A percentile compares a stretch with the other conserved stretches of the same genome.
phyloP scores from a whole-genome alignment of 352 stramenopile species.

The Aphanomyces invadans region DNA sequence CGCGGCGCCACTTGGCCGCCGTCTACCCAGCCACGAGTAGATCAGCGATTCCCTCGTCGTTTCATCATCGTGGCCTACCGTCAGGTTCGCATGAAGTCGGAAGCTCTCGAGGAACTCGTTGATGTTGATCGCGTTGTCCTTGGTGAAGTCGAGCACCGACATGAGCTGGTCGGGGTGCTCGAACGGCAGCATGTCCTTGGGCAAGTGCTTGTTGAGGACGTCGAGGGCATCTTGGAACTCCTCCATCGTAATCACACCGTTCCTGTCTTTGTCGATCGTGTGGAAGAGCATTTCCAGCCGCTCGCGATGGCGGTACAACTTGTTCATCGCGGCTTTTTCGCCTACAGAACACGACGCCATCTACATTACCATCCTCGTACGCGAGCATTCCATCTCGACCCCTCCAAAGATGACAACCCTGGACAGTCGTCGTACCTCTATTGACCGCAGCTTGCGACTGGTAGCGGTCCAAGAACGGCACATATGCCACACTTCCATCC shows the following conservation, averaged over 20 bases:
- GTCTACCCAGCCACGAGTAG: too few relatives aligned
- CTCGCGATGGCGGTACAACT: slow-evolving; percentile 68
- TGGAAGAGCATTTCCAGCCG: slow-evolving; percentile 79
- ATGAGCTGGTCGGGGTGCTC: slow-evolving; percentile 62
- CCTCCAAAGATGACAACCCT: too few relatives aligned
- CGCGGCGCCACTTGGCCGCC: slow-evolving; percentile 80
- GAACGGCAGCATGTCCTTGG: slow-evolving; percentile 55
- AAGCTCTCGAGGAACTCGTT: slow-evolving; percentile 87
- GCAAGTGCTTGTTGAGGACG: slow-evolving; percentile 71
- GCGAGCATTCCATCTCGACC: too few relatives aligned
- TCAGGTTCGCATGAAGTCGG: slow-evolving; percentile 79
- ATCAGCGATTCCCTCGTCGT: too few relatives aligned
- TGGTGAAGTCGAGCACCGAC: slow-evolving; percentile 77
- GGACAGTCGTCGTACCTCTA: too few relatives aligned
- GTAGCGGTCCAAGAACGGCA: slow-evolving; percentile 69
- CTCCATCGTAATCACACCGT: slow-evolving; percentile 73
- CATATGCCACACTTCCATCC: slow-evolving; percentile 63
- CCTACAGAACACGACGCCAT: slow-evolving; percentile 51
- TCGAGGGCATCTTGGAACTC: slow-evolving; percentile 72
- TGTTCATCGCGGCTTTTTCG: slow-evolving; percentile 77
- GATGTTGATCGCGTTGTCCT: slow-evolving; percentile 84
- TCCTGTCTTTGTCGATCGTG: slow-evolving; percentile 67
- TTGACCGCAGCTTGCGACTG: slow-evolving; percentile 87
- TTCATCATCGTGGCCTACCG: slow-evolving; percentile 26
- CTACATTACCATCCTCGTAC: slow-evolving; percentile 29